phyloP scores from a whole-genome alignment of 139 green algal genomes.

The Chlamydomonas urium region DNA sequence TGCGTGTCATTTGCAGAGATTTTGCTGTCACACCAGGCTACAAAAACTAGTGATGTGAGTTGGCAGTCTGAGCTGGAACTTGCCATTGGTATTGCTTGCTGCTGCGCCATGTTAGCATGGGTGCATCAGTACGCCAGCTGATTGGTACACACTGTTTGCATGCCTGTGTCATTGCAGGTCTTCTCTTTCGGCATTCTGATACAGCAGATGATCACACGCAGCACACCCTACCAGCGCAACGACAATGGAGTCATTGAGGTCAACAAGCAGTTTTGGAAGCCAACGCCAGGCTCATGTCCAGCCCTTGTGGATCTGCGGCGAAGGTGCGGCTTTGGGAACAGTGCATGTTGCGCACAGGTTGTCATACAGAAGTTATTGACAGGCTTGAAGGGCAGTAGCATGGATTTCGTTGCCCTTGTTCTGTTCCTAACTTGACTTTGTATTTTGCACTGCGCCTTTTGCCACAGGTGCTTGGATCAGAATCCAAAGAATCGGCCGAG shows the following conservation, averaged over 20 bases:
- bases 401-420: neutral
- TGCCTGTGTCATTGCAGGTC: too few species aligned
- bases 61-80: too few species aligned
- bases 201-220: constrained; percentile 5
- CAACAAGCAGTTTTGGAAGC: constrained; percentile 12
- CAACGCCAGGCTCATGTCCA: neutral
- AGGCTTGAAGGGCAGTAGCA: neutral
- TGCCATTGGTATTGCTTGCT: too few species aligned
- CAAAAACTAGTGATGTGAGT: too few species aligned
- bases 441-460: neutral
- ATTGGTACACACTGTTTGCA: too few species aligned
- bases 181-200: constrained; percentile 4
- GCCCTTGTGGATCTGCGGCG: neutral
- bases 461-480: neutral
- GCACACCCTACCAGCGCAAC: neutral
- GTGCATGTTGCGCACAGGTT: neutral
- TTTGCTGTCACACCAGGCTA: too few species aligned
- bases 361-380: neutral
- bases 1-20: too few species aligned
- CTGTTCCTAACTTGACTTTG: neutral
- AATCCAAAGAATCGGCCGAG: neutral
- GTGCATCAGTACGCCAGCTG: too few species aligned
- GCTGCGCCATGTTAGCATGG: too few species aligned
- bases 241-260: neutral
- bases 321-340: neutral